Evolutionary conservation across 306 rosid species (phyloP), one percentile per base, ranked within the genome.

Genomic region (Hippophae tibetana): DNA sequence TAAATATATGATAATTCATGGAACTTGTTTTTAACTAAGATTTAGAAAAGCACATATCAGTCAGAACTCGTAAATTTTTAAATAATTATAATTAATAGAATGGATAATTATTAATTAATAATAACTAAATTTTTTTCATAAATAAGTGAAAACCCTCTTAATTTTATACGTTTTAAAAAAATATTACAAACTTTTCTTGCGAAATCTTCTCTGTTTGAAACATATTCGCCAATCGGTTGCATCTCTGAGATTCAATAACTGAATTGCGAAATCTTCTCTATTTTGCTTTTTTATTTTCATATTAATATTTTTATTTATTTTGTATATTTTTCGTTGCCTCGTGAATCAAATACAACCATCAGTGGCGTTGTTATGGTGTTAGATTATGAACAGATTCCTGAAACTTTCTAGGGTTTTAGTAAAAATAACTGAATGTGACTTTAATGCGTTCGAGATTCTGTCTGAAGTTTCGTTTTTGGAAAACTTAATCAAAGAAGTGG

Each of bases 401-500:
- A 50, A 52, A 57, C 49, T 14, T n/a, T 25, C 46, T 61, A 56
- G 69, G 74, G 66, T 64, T 79, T 43, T 52, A 71, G 69, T 25
- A 42, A 64, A 60, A 67, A 61, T 65, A 52, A 52, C 70, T 56
- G 69, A 71, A 60, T 45, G 64, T 64, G 60, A 43, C 42, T 27
- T 53, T 57, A 72, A 26, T 45, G 14, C 38, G 38, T 27, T 3
- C 1, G 2, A 27, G 38, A 3, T 27, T 42, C 49, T 25, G 49
- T 69, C 54, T 49, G 12, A 53, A 53, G 12, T 55, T 47, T 49
- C 13, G 6, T 14, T 38, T 43, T 49, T 23, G 25, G n/a, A 9
- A 23, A 47, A 47, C 61, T 43, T 25, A 54, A 60, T 60, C 50
- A 48, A 54, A 48, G 72, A 49, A 66, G 68, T 48, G 44, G 69